A percentile compares a stretch with the other conserved stretches of the same genome.
Conservation (phyloP, 2,329 filamentous ascomycete genomes). For the Arthrobotrys megalospora region DNA sequence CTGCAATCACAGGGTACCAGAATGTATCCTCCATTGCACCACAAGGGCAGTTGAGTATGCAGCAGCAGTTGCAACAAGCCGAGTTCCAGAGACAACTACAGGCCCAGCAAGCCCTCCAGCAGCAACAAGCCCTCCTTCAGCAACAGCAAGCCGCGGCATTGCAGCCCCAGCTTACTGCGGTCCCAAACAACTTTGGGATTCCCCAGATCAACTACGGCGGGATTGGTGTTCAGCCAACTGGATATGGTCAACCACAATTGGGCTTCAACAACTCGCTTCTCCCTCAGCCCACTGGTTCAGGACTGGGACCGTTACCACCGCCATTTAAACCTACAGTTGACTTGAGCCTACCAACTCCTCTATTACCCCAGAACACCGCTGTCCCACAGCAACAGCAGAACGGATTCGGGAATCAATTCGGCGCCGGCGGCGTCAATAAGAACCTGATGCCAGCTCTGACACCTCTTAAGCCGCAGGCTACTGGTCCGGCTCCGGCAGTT, state of each 20-base stretch:
- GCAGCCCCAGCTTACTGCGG: constrained; percentile 63
- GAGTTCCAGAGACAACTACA: constrained; percentile 67
- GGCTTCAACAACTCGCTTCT: constrained; percentile 69
- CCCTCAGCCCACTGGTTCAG: constrained; percentile 69
- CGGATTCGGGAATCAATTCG: constrained; percentile 70
- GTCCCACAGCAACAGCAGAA: constrained; percentile 66
- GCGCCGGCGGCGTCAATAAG: constrained; percentile 72
- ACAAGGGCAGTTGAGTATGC: constrained; percentile 45
- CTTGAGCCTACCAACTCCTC: constrained; percentile 66
- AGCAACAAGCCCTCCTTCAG: constrained; percentile 68
- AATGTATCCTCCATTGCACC: constrained; percentile 44
- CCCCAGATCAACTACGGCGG: constrained; percentile 65
- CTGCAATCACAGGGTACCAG: constrained; percentile 43
- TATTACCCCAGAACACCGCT: constrained; percentile 71
- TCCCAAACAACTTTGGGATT: constrained; percentile 63
- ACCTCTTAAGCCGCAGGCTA: constrained; percentile 82
- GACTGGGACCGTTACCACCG: constrained; percentile 74
- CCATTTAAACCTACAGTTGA: constrained; percentile 74
- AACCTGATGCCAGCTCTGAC: constrained; percentile 72
- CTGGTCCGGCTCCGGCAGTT: constrained; percentile 87
- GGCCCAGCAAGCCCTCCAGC: constrained; percentile 70
- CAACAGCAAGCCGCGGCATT: constrained; percentile 67
- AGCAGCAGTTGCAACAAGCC: constrained; percentile 66
- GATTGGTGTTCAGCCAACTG: constrained; percentile 70
- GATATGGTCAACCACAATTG: constrained; percentile 72